phyloP scores from a whole-genome alignment of 257 asterid genomes.

The Penstemon barbatus region DNA sequence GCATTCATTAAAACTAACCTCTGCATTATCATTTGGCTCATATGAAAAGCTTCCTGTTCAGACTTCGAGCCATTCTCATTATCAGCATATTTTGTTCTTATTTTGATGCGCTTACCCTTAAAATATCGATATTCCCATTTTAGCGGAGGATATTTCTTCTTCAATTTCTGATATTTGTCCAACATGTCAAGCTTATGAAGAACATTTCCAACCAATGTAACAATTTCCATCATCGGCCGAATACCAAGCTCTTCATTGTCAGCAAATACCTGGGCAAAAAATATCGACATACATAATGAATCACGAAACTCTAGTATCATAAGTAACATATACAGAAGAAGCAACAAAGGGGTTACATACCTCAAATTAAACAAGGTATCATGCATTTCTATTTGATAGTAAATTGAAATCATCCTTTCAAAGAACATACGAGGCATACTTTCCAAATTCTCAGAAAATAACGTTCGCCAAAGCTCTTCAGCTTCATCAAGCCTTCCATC shows the following conservation, averaged over 20 bases:
- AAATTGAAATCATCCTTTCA: conserved; percentile 77
- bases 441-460: conserved; percentile 75
- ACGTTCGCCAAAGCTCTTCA: conserved; percentile 78
- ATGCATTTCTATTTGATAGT: conserved; percentile 70
- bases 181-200: conserved; percentile 70
- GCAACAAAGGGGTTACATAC: conserved; percentile 31
- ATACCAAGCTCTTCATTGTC: conserved; percentile 96
- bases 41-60: conserved; percentile 31
- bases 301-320: neutral
- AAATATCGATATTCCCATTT: conserved; percentile 78
- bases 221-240: conserved; percentile 58
- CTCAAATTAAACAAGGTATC: conserved; percentile 92
- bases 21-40: conserved; percentile 30
- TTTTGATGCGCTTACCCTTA: conserved; percentile 76
- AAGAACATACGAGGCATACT: conserved; percentile 91
- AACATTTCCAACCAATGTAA: conserved; percentile 73
- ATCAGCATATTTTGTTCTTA: conserved; percentile 44
- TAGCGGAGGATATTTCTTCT: conserved; percentile 79
- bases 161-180: conserved; percentile 66
- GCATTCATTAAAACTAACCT: conserved; percentile 31
- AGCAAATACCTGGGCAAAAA: conserved; percentile 63
- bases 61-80: conserved; percentile 22
- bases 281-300: neutral
- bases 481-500: conserved; percentile 95
- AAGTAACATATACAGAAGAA: neutral